Conservation (phyloP, 2,329 filamentous ascomycete species). For the Phialocephala sp. region DNA sequence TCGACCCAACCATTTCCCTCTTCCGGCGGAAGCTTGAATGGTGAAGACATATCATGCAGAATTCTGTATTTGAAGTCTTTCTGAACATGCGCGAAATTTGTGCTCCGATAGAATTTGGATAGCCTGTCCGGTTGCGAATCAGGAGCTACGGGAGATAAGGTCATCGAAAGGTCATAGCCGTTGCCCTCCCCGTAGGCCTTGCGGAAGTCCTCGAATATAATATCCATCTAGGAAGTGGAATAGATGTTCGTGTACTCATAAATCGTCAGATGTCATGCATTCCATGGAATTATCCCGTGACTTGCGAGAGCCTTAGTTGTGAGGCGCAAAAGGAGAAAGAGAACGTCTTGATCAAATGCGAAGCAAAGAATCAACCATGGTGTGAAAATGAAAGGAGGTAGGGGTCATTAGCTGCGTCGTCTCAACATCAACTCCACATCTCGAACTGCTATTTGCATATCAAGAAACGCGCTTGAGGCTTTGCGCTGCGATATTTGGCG, state of each 20-base stretch:
- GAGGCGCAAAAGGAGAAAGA: conserved; percentile 6
- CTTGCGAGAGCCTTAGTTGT: conserved; percentile 14
- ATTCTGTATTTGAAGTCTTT: conserved; percentile 74
- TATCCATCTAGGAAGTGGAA: conserved; percentile 63
- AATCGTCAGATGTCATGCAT: conserved; percentile 16
- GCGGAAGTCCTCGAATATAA: conserved; percentile 75
- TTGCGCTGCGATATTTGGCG: background rate
- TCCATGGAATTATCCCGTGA: conserved; percentile 21
- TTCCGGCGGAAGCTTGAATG: conserved; percentile 46
- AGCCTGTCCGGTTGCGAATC: conserved; percentile 67
- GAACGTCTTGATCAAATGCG: background rate
- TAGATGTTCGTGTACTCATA: conserved; percentile 18
- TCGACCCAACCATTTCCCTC: conserved; percentile 86
- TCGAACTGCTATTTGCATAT: conserved; percentile 26
- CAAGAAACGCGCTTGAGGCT: conserved; percentile 19
- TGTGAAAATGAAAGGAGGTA: background rate
- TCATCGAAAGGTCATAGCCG: conserved; percentile 76
- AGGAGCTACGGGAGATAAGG: conserved; percentile 74
- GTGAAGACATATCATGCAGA: conserved; percentile 62
- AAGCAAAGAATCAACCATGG: background rate
- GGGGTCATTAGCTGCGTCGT: background rate
- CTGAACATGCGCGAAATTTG: conserved; percentile 65
- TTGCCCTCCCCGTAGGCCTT: conserved; percentile 67
- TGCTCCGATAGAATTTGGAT: conserved; percentile 72
- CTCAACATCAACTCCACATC: background rate